Conservation (phyloP, 2,329 filamentous ascomycete genomes). For the Colletotrichum sp. region DNA sequence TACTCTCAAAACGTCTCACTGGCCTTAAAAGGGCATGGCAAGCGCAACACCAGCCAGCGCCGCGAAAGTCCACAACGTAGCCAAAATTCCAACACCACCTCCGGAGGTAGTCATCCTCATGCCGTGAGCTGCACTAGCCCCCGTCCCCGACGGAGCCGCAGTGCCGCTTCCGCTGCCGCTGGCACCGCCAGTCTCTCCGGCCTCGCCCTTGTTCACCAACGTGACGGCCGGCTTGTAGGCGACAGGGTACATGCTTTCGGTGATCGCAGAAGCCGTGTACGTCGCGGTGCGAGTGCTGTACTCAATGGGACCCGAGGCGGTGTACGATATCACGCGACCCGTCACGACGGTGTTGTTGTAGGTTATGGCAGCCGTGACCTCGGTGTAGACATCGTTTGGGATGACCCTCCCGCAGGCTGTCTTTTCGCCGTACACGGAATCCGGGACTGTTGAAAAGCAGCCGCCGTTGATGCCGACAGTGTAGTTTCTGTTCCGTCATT, state of each 20-base stretch:
- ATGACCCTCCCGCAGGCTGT: background rate
- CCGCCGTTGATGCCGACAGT: background rate
- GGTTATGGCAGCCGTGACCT: background rate
- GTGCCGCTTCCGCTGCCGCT: background rate
- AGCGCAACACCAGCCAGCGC: background rate
- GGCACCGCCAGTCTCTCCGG: background rate
- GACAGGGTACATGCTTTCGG: background rate
- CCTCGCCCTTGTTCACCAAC: background rate
- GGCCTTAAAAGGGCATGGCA: background rate
- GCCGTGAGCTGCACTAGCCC: background rate
- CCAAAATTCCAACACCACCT: background rate
- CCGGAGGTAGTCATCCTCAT: background rate
- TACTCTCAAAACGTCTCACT: background rate
- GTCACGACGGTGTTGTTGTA: background rate
- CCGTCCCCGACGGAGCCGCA: background rate
- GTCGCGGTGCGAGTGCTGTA: background rate
- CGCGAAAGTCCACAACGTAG: background rate
- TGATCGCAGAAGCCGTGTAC: accelerated
- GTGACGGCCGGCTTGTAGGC: background rate
- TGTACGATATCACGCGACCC: background rate
- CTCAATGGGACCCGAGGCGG: background rate
- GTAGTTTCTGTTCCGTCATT: background rate
- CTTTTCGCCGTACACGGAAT: background rate
- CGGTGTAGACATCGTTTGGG: background rate
- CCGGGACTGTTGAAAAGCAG: background rate